Base-by-base conservation (phyloP, 345 rosid genomes). In the Eucalyptus pauciflora region DNA sequence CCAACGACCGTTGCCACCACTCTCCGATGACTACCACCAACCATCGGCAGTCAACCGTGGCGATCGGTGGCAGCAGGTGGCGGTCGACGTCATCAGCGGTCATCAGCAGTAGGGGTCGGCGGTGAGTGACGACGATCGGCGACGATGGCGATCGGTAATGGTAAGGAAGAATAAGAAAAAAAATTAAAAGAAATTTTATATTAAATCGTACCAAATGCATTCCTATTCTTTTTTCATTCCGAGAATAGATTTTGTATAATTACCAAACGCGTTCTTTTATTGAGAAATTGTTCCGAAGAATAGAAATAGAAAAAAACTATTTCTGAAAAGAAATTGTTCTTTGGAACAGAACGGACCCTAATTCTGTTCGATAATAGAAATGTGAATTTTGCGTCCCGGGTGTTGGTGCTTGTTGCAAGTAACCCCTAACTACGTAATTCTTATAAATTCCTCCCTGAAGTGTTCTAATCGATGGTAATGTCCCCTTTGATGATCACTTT, bases 21-120 rank as follows among this genome's bases (percentile, higher is more conserved):
- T 2, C 4, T 2, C 2, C 4, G 2, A 51, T 51, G 48, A 45
- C 10, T 2, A 2, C 3, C 48, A 3, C 10, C 48, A 7, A 45
- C 10, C 10, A 8, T 45, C 48, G 1, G 2, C 8, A 45, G 50
- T 49, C 50, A 2, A 49, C 3, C 1, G 4, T 0, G 2, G 0
- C 0, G 1, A 2, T 12, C 2, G 2, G 1, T 52, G 56, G 56
- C 0, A 0, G 1, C 0, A 0, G 2, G 54, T 0, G 2, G 0
- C 8, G 3, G 4, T 51, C 9, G 0, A 1, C 9, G 0, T 51
- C 2, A 1, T 51, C 2, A 0, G 0, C 0, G 0, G 0, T 51
- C 22, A 51, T 51, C 2, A 3, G 0, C 4, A 51, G 0, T 1
- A 51, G 1, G 56, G 22, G 22, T 17, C 2, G 8, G 1, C 0